Conservation (phyloP, 495 filamentous ascomycete genomes). For the Penicillium goetzii region DNA sequence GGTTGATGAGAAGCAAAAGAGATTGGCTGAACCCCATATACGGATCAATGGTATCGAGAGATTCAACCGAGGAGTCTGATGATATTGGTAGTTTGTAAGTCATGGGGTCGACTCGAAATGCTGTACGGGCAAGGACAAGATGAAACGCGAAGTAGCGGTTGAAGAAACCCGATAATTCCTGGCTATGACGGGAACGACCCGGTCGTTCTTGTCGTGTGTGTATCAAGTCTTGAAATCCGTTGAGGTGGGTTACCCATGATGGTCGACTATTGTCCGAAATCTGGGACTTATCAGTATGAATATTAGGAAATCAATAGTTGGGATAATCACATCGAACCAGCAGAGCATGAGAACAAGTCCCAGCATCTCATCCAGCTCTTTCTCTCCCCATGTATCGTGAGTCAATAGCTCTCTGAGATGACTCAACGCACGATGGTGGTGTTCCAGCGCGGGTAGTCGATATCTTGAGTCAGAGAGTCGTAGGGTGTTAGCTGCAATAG, state of each 20-base stretch:
- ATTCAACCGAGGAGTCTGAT: slow-evolving; percentile 15
- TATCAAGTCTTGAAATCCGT: slow-evolving; percentile 28
- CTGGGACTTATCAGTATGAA: slow-evolving; percentile 13
- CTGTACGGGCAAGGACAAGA: slow-evolving; percentile 30
- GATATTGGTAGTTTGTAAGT: slow-evolving; percentile 9
- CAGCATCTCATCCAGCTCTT: slow-evolving; percentile 31
- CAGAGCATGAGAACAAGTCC: slow-evolving; percentile 34
- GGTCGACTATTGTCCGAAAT: slow-evolving; percentile 33
- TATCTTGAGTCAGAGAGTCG: slow-evolving; percentile 24
- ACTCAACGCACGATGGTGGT: slow-evolving; percentile 24
- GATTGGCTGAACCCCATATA: slow-evolving; percentile 35
- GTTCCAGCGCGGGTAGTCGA: slow-evolving; percentile 23
- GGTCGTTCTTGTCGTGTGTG: slow-evolving; percentile 21
- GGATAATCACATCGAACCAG: slow-evolving; percentile 24
- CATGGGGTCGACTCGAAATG: slow-evolving; percentile 19
- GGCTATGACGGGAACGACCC: slow-evolving; percentile 18
- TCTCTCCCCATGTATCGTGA: slow-evolving; percentile 21
- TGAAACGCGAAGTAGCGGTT: slow-evolving; percentile 34
- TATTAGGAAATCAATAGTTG: not conserved
- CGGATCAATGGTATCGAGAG: slow-evolving; percentile 28
- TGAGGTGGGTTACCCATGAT: slow-evolving; percentile 34
- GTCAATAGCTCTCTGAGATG: slow-evolving; percentile 20
- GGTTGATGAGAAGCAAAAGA: slow-evolving; percentile 29
- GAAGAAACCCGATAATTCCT: slow-evolving; percentile 29
- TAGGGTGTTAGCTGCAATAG: slow-evolving; percentile 31